Conservation (phyloP, 352 stramenopile species). For the Globisporangium iwayamae region DNA sequence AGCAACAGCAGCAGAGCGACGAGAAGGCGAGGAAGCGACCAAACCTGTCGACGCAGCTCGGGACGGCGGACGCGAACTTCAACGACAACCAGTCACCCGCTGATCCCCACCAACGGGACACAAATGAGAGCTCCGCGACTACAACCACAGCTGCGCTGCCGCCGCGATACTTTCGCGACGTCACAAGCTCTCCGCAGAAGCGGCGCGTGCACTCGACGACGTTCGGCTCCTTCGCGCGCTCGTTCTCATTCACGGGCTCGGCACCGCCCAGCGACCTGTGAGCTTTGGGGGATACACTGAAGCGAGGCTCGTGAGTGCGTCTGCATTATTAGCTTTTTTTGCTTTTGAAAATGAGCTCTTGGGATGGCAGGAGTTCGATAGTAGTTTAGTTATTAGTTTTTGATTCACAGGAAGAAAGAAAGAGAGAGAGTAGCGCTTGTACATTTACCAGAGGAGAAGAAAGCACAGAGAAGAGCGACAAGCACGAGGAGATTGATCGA, state of each 20-base stretch:
- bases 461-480: too few species aligned
- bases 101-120: background rate
- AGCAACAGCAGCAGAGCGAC: background rate
- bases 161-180: constrained; percentile 61
- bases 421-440: too few species aligned
- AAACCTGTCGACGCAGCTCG: constrained; percentile 8
- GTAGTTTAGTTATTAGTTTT: too few species aligned
- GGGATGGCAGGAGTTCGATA: too few species aligned
- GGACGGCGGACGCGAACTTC: background rate
- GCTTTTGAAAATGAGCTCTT: too few species aligned
- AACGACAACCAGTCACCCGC: background rate
- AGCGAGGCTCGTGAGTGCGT: background rate
- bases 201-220: constrained; percentile 76
- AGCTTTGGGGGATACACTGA: background rate
- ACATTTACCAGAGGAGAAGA: too few species aligned
- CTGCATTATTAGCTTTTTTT: background rate
- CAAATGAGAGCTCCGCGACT: background rate
- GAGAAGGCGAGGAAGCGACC: constrained; percentile 1
- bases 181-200: constrained; percentile 53
- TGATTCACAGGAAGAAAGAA: too few species aligned
- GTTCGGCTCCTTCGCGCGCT: constrained; percentile 70
- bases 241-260: constrained; percentile 57
- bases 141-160: constrained; percentile 25
- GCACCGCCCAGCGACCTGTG: constrained; percentile 7
- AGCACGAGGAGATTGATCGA: too few species aligned